Base-by-base conservation (phyloP, 371 early-diverging fungal genomes). In the Nematocida sp. region DNA sequence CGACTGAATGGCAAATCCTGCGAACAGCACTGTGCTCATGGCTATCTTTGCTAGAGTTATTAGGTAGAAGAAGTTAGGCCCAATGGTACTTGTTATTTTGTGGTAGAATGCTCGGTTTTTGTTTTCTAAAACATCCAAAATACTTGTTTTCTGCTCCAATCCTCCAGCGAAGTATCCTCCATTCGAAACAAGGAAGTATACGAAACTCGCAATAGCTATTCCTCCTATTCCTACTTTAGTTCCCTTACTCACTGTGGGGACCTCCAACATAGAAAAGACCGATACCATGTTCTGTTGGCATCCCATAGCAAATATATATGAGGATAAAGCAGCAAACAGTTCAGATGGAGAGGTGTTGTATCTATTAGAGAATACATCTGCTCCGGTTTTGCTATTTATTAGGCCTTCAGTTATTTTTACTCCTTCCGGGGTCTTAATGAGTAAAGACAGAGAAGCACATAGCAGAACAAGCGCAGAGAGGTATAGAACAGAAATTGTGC, bases 251-350 rank as follows among this genome's bases (percentile, higher is more conserved):
- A 48, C 59, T 38, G 66, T 66, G 38, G 47, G 56, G 40, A 75
- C 63, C 33, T 77, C 55, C 48, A 82, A 45, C 39, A 78, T 45
- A 36, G 45, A 48, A 42, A 68, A 80, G 18, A 80, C 67, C 20
- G 35, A 42, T 7, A 82, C 65, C 79, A 82, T 82, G 55, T 80
- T 79, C 45, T 66, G 78, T 49, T 82, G 77, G 69, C 82, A 82
- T 1, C 80, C 80, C 69, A 82, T 51, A 30, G 77, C 77, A 55
- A 77, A 79, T 16, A 82, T 65, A 33, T 77, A 77, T n/a, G 47
- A 45, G 35, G 77, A 77, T 26, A 78, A 38, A 13, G 57, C 77
- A 2, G 4, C 38, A 40, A 57, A 56, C 11, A 77, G 36, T 7
- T 42, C 50, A 13, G 45, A 0, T 5, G 56, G 48, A 39, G 7